Base-by-base conservation (phyloP, 371 early-diverging fungal species). In the Mortierella sp. region DNA sequence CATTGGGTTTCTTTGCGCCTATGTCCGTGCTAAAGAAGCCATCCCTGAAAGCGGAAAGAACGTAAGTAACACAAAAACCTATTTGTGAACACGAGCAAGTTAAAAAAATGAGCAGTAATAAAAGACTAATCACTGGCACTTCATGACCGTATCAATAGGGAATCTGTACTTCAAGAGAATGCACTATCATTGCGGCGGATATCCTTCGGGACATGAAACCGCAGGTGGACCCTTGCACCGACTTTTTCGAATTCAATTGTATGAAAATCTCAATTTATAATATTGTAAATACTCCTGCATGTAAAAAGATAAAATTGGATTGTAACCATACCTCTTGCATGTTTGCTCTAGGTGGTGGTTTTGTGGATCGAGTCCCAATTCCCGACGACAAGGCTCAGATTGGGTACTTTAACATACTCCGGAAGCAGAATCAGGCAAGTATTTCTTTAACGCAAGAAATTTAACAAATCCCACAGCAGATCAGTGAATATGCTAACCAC, bases 181-280 rank as follows among this genome's bases (percentile, higher is more conserved):
- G 93, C 73, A 87, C 91, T 3, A 73, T 89, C 62, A 86, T 88
- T 3, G 90, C 93, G 18, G 89, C 91, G 1, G 86, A 90, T 57
- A 88, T 93, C 55, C 64, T 88, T 11, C 62, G 80, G 62, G 87
- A 88, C 47, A 87, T 91, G 58, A 87, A 90, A 69, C 72, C 70
- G 16, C 72, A 65, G 24, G 83, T 84, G 22, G 85, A 90, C 72
- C 91, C 91, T 14, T 91, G 91, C 69, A 74, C 85, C 32, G 88
- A 89, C 71, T 89, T 89, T 70, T 89, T 87, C 62, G 83, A 84
- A 54, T 92, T 86, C 64, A 86, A 85, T 32, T 92, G 92, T 89
- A 87, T 84, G 49, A 43, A 26, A 35, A 35, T 35, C 35, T 5
- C 3, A 0, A 35, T 35, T 6, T 35, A 6, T 35, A 35, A 35